Conservation (phyloP, 1,284 basidiomycete species). For the Melampsora americana region DNA sequence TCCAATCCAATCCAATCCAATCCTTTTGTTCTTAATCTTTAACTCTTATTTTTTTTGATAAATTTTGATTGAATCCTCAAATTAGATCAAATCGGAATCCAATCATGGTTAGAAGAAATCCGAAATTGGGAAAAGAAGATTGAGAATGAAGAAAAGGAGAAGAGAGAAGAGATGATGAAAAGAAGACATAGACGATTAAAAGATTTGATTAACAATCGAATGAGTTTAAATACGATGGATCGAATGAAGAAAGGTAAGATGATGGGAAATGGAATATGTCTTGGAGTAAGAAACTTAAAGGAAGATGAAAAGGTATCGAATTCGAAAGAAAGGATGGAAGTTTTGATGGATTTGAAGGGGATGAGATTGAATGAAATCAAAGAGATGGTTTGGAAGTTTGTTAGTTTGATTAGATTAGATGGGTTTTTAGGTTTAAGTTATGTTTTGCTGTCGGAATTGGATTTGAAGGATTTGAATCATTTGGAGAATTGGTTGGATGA, state of each 20-base stretch:
- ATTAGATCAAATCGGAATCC: slow-evolving; percentile 9
- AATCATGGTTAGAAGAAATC: slow-evolving; percentile 13
- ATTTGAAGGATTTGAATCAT: too few relatives aligned
- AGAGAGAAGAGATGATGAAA: background rate
- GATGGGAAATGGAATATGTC: slow-evolving; percentile 27
- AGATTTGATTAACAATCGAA: background rate
- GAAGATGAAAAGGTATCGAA: background rate
- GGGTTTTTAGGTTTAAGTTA: too few relatives aligned
- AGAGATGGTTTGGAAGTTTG: too few relatives aligned
- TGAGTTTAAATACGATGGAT: background rate
- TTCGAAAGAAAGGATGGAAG: slow-evolving; percentile 28
- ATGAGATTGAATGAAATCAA: too few relatives aligned
- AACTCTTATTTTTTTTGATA: background rate
- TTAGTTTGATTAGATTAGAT: too few relatives aligned
- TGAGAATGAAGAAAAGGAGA: background rate
- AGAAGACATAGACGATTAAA: slow-evolving; percentile 17
- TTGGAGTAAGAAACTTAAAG: background rate
- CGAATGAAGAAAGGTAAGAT: slow-evolving; percentile 27
- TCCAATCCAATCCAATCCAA: too few relatives aligned
- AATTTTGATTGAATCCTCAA: background rate
- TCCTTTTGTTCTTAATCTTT: background rate
- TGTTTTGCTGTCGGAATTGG: too few relatives aligned
- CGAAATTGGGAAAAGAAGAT: background rate
- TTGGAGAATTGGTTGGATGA: too few relatives aligned
- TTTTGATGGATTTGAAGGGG: slow-evolving; percentile 18